Conservation (phyloP, 2,329 filamentous ascomycete genomes). For the Xylariaceae sp. region DNA sequence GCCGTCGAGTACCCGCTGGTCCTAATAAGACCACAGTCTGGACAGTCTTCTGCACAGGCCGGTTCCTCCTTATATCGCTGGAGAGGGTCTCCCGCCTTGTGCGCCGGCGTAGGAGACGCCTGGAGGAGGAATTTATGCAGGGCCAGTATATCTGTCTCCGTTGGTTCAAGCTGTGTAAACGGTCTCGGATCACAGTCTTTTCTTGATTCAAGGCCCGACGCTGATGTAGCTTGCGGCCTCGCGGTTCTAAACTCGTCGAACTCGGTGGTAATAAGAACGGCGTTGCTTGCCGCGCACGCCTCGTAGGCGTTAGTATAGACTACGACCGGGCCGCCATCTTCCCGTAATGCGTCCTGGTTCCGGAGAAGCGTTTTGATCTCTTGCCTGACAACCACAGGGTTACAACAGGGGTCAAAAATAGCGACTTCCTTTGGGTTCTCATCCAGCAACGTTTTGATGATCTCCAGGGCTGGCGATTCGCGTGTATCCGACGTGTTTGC, state of each 20-base stretch:
- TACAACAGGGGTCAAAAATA: conserved; percentile 71
- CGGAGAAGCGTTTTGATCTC: conserved; percentile 56
- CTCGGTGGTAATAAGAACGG: conserved; percentile 61
- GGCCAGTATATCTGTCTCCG: conserved; percentile 53
- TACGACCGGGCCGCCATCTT: conserved; percentile 51
- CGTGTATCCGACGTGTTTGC: conserved; percentile 78
- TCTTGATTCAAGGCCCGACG: neutral
- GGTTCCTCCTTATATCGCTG: conserved; percentile 53
- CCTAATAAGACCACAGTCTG: conserved; percentile 55
- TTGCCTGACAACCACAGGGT: conserved; percentile 54
- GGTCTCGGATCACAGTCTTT: conserved; percentile 51
- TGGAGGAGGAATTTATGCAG: conserved; percentile 55
- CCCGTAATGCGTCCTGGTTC: conserved; percentile 37
- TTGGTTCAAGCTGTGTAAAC: conserved; percentile 45
- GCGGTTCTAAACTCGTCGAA: conserved; percentile 60
- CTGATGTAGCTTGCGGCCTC: conserved; percentile 27
- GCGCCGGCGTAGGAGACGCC: conserved; percentile 29
- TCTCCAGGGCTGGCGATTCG: conserved; percentile 71
- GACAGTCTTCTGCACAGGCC: conserved; percentile 52
- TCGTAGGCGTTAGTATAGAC: conserved; percentile 57
- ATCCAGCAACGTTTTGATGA: conserved; percentile 68
- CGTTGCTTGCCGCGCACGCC: conserved; percentile 56
- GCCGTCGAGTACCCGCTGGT: conserved; percentile 48
- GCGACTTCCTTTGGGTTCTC: conserved; percentile 69
- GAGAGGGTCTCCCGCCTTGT: conserved; percentile 50